phyloP scores from a whole-genome alignment of 306 rosid species.

The Lathyrus oleraceus region DNA sequence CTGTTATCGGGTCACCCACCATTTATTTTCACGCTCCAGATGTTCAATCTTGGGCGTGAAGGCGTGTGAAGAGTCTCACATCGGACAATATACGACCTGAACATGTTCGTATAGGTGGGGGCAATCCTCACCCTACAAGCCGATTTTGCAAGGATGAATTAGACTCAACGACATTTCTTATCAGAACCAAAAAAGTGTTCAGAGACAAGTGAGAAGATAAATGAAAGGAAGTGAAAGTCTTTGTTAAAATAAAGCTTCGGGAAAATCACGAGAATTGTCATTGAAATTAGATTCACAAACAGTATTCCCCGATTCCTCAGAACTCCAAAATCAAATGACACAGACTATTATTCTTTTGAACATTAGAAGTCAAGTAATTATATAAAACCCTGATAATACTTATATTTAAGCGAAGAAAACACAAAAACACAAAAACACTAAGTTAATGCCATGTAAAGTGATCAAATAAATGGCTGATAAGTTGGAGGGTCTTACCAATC shows the following conservation, averaged over 20 bases:
- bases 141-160: no score
- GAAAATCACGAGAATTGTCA: background rate
- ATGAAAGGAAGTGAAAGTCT: background rate
- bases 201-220: background rate
- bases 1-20: no score
- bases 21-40: no score
- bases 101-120: no score
- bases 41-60: no score
- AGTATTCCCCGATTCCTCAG: background rate
- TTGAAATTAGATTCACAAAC: background rate
- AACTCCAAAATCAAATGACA: constrained; percentile 6
- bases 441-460: background rate
- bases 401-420: background rate
- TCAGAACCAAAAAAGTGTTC: background rate
- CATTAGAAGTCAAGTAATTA: background rate
- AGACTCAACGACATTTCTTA: no score
- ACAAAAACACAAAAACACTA: constrained; percentile 2
- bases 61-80: no score
- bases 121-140: no score
- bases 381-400: background rate
- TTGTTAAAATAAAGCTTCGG: background rate
- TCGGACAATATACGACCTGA: no score
- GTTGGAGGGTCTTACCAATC: constrained; percentile 61
- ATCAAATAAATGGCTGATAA: constrained; percentile 18
- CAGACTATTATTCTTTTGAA: constrained; percentile 7